Base-by-base conservation (phyloP, 192 early-diverging fungal genomes). In the Coemansia sp. region DNA sequence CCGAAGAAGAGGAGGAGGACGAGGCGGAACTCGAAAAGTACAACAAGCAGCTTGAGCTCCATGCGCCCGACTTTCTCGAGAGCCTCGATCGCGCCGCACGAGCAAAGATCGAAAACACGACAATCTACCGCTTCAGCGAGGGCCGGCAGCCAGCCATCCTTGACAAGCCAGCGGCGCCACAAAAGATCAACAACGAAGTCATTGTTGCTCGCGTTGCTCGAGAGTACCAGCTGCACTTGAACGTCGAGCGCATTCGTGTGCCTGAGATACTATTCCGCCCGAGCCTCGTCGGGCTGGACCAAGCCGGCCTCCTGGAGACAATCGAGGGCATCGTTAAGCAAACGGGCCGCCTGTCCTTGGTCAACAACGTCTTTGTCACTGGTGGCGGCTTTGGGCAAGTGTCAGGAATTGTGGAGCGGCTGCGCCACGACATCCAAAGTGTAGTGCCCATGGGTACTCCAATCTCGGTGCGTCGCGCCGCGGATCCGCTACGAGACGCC, bases 241-340 rank as follows among this genome's bases (percentile, higher is more conserved):
- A 96, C 64, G 82, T 96, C n/a, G 94, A 96, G 72, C 86, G 92
- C 34, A 87, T 91, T 22, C 75, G 92, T 11, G 92, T 95, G 35
- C 92, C 93, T 2, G 94, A 96, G 73, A 87, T 85, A 1, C 66
- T 95, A n/a, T 96, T 96, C 82, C 90, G 95, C 38, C 94, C 94
- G 4, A 79, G 82, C 10, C 88, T 95, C 19, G 72, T 90, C 39
- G 94, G 94, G 15, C 73, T 95, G 3, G 93, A 96, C 64, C 91
- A 94, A 66, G 90, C 94, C 2, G 94, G 94, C 0, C 62, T 96
- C 32, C 75, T 94, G 0, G 94, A 96, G 68, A 88, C 87, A 8
- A 60, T 90, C 37, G 82, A 87, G 33, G 83, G 85, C 61, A 71
- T 90, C 4, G 57, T 90, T 17, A 85, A 78, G 32, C 65, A 60